Conservation (phyloP, 495 filamentous ascomycete genomes). For the Xylaria bambusicola region DNA sequence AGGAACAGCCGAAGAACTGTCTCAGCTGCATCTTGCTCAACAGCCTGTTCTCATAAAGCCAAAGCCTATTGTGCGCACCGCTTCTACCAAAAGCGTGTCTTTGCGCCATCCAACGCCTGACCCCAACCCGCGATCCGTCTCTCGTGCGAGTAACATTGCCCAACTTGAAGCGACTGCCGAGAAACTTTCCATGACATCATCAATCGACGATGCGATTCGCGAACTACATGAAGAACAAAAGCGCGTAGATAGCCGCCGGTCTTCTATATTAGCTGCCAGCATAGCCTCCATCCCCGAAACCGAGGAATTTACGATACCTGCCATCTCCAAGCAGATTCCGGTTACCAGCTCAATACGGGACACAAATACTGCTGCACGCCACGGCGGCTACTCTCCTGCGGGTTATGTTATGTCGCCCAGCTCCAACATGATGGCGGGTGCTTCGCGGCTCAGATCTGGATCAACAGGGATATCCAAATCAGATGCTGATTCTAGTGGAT, state of each 20-base stretch:
- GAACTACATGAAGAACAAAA: conserved; percentile 79
- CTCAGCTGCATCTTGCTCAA: conserved; percentile 17
- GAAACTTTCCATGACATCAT: conserved; percentile 74
- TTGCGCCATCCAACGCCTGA: conserved; percentile 78
- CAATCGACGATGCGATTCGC: conserved; percentile 79
- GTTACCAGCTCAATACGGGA: conserved; percentile 68
- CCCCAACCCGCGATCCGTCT: conserved; percentile 70
- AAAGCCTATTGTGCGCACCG: conserved; percentile 59
- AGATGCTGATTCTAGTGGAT: conserved; percentile 37
- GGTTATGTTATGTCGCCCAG: conserved; percentile 67
- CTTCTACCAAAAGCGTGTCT: conserved; percentile 58
- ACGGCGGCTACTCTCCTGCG: conserved; percentile 70
- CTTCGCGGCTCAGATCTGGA: conserved; percentile 58
- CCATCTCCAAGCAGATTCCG: conserved; percentile 51
- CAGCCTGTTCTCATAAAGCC: conserved; percentile 30
- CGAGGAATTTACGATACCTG: conserved; percentile 35
- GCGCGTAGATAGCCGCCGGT: conserved; percentile 61
- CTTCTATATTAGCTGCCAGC: conserved; percentile 51
- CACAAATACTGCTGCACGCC: conserved; percentile 64
- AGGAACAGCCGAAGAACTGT: conserved; percentile 18
- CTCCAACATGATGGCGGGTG: conserved; percentile 59
- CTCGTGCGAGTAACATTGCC: conserved; percentile 76
- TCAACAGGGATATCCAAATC: conserved; percentile 30
- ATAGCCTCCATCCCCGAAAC: conserved; percentile 40
- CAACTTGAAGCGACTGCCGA: conserved; percentile 81